A percentile compares a stretch with the other conserved stretches of the same genome.
These are phyloP conservation scores for Boechera divaricarpa DNA, from an alignment of 345 rosid species.

Conservation along the genomic window DNA sequence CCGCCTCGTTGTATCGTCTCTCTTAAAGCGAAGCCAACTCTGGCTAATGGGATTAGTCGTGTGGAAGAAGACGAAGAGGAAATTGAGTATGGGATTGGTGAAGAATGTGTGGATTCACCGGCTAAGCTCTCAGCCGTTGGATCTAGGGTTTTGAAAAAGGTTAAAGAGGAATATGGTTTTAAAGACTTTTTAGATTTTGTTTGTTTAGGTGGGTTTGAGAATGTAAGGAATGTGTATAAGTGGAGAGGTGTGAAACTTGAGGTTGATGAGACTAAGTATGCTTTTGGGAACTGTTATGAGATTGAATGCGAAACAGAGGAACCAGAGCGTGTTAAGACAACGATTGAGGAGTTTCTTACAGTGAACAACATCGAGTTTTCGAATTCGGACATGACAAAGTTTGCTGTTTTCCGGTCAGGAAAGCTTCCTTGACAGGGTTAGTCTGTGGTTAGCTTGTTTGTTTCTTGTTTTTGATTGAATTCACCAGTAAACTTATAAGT, in stretches of 20 bases:
- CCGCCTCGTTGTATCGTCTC: constrained; percentile 59
- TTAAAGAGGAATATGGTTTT: constrained; percentile 70
- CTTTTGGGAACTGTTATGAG: constrained; percentile 75
- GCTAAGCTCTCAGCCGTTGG: constrained; percentile 48
- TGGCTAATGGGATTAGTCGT: constrained; percentile 75
- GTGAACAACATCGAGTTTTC: constrained; percentile 59
- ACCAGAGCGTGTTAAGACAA: constrained; percentile 68
- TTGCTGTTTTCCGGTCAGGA: constrained; percentile 75
- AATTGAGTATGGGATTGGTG: constrained; percentile 48
- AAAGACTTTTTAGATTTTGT: constrained; percentile 54
- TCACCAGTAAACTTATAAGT: not conserved
- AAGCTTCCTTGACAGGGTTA: constrained; percentile 58
- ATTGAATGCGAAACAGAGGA: constrained; percentile 80
- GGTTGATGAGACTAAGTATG: constrained; percentile 82
- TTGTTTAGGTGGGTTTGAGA: constrained; percentile 88
- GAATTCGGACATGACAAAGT: constrained; percentile 75
- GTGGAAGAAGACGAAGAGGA: constrained; percentile 94
- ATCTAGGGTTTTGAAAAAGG: constrained; percentile 70
- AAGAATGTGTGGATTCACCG: constrained; percentile 60
- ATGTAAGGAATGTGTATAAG: constrained; percentile 64
- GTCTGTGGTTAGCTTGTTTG: constrained; percentile 7
- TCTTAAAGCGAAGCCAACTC: constrained; percentile 67
- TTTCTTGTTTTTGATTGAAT: not conserved
- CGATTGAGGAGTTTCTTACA: constrained; percentile 67
- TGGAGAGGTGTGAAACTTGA: constrained; percentile 79